Evolutionary conservation across 768 basidiomycete species (phyloP).

Genomic region (Collybia sordida): DNA sequence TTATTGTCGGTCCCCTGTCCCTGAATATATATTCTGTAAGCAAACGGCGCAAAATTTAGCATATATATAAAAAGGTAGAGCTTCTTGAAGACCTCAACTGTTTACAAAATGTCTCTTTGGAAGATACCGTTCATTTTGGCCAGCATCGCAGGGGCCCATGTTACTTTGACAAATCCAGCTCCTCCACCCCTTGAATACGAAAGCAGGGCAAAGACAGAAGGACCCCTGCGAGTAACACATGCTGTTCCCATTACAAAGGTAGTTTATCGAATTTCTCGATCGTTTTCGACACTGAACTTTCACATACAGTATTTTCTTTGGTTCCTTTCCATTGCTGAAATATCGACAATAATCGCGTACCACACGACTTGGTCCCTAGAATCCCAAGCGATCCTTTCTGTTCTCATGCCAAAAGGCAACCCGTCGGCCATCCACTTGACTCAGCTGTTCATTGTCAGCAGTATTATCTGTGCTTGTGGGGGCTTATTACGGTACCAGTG

Average conservation of each 20-base stretch:
- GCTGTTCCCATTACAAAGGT: slow-evolving; percentile 3
- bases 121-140: slow-evolving; percentile 2
- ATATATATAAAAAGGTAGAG: too few relatives aligned
- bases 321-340: background rate
- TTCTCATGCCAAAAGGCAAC: background rate
- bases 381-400: background rate
- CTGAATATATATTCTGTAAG: too few relatives aligned
- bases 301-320: background rate
- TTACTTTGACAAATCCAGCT: background rate
- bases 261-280: background rate
- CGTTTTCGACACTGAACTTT: background rate
- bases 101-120: background rate
- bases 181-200: background rate
- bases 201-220: background rate
- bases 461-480: background rate
- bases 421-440: background rate
- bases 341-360: background rate
- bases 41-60: too few relatives aligned
- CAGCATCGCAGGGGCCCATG: slow-evolving; percentile 1
- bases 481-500: slow-evolving; percentile 22
- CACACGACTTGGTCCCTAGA: background rate
- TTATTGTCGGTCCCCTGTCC: too few relatives aligned
- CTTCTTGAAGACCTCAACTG: too few relatives aligned
- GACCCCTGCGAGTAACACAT: background rate
- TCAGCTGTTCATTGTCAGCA: background rate